Evolutionary conservation across 129 eudicot species (phyloP).

Genomic region (Arctium lappa): DNA sequence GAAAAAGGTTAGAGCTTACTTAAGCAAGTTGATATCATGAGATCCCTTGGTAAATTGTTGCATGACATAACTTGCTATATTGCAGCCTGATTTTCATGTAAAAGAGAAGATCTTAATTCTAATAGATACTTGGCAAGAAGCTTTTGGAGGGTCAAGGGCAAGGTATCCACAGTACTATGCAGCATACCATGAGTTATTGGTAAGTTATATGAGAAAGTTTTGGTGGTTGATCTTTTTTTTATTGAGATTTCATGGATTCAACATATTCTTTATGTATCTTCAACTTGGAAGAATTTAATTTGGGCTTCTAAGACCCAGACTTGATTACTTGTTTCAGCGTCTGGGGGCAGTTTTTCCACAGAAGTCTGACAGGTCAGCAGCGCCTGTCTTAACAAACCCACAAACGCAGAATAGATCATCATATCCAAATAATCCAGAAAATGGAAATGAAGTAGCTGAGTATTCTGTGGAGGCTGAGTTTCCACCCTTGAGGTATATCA

Average conservation of each 20-base stretch:
- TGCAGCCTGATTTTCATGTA: constrained; percentile 84
- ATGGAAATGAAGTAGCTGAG: constrained; percentile 56
- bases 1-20: constrained; percentile 55
- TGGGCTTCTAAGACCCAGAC: too few relatives aligned
- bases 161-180: constrained; percentile 84
- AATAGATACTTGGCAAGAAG: constrained; percentile 95
- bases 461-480: constrained; percentile 82
- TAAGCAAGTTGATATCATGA: neutral
- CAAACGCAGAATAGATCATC: constrained; percentile 62
- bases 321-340: constrained; percentile 46
- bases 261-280: neutral
- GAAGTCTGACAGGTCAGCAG: constrained; percentile 71
- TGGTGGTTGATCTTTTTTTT: neutral
- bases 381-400: constrained; percentile 68
- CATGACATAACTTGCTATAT: constrained; percentile 8
- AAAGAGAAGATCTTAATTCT: constrained; percentile 85
- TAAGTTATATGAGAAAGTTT: constrained; percentile 19
- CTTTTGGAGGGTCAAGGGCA: constrained; percentile 88
- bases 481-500: constrained; percentile 74
- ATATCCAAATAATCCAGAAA: constrained; percentile 43
- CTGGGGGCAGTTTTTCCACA: constrained; percentile 92
- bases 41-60: neutral
- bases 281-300: neutral
- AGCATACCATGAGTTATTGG: constrained; percentile 91
- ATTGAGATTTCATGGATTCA: neutral